These are phyloP conservation scores for Barnettozyma vustinii DNA, from an alignment of 805 yeast genomes.

Conservation along the genomic window DNA sequence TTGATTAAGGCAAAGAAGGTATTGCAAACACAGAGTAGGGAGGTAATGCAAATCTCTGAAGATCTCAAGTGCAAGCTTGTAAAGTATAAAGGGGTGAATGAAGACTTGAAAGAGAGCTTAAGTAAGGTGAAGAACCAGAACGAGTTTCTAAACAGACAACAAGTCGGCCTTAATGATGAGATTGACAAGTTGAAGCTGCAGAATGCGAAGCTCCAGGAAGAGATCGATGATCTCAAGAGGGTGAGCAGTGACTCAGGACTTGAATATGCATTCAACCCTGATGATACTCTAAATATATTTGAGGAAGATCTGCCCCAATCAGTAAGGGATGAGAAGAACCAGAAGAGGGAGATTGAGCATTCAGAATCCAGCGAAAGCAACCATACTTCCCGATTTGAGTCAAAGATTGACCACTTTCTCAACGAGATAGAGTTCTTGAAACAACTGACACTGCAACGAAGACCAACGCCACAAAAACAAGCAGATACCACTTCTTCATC, in stretches of 20 bases:
- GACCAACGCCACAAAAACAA: not conserved
- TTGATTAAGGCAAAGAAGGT: constrained; percentile 32
- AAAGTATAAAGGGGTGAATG: constrained; percentile 31
- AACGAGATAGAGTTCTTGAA: constrained; percentile 21
- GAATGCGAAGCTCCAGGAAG: constrained; percentile 22
- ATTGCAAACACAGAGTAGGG: constrained; percentile 27
- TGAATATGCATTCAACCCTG: constrained; percentile 11
- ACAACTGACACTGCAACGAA: constrained; percentile 8
- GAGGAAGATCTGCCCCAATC: not conserved
- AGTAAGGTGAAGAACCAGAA: constrained; percentile 8
- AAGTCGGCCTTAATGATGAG: constrained; percentile 6
- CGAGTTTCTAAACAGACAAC: constrained; percentile 11
- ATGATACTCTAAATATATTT: constrained; percentile 17
- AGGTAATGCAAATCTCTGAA: constrained; percentile 28
- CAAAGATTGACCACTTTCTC: constrained; percentile 16
- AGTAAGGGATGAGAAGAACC: not conserved
- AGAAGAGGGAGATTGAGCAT: not conserved
- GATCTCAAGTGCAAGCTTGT: constrained; percentile 30
- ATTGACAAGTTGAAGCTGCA: constrained; percentile 16
- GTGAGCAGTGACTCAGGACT: not conserved
- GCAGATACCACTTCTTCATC: not conserved
- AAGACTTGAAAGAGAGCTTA: constrained; percentile 17
- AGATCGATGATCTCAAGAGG: not conserved
- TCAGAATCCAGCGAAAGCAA: not conserved
- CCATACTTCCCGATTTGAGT: constrained; percentile 4